Base-by-base conservation (phyloP, 2,329 filamentous ascomycete species). In the Cercospora sojina region DNA sequence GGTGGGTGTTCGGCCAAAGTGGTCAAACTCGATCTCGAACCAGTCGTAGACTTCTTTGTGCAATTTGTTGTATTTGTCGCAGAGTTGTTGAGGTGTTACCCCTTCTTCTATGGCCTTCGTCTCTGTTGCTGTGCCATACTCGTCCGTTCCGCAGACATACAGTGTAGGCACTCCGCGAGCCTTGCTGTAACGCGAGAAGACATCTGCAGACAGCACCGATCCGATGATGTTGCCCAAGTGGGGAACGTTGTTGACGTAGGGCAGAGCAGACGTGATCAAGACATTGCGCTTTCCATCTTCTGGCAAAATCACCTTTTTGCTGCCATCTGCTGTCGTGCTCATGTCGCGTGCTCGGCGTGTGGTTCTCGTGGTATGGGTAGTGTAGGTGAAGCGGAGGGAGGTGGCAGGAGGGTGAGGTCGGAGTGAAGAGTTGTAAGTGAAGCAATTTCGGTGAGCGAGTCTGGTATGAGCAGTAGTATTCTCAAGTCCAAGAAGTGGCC, bases 101-200 rank as follows among this genome's bases (percentile, higher is more conserved):
- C 90, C 90, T 78, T 95, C 92, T 78, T 96, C 92, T 47, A 97
- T 87, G 4, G 94, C 94, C 82, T 96, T 97, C 27, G 94, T 97
- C 81, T 97, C 94, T 32, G 93, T 97, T 23, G 94, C 93, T 12
- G 94, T 98, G 65, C 94, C 94, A 79, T 97, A 98, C 81, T 98
- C 92, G 82, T 97, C 94, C 60, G 89, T 91, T 65, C 93, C 93
- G 79, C 93, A 96, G 72, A 97, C 85, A 79, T 88, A 97, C 59
- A 97, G 85, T 1, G 92, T 96, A 71, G 88, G 91, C 75, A 90
- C 86, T 64, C 90, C 91, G 74, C 92, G 87, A 51, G 91, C 89
- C 79, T 92, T 92, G 81, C 90, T 91, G 81, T 90, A 96, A 88
- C 71, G 70, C 57, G 68, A 72, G 70, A 83, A 97, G 70, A 96